Base-by-base conservation (phyloP, 108 stramenopile species). In the Seminavis robusta region DNA sequence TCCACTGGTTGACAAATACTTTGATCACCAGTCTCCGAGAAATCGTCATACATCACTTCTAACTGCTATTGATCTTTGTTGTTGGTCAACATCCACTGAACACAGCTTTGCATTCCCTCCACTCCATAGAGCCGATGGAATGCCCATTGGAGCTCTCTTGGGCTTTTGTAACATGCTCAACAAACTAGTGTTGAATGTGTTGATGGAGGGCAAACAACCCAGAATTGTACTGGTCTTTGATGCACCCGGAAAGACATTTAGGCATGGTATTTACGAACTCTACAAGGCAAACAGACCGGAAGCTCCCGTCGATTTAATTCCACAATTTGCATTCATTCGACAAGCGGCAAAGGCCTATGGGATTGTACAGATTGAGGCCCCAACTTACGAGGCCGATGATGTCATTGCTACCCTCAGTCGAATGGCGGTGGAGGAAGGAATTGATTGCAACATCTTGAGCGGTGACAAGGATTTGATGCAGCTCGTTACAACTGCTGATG, bases 401-500 rank as follows among this genome's bases (percentile, higher is more conserved):
- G 90, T 95, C 24, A 95, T 95, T 68, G 94, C 94, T 0, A 88
- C 88, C 0, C 37, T 95, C 21, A 56, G 82, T 2, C 66, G 54
- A n/a, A 68, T 61, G 56, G 90, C 84, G 2, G 32, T 73, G 2
- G 55, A 76, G 37, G 70, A 83, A 52, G 86, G 86, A 10, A 54
- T 85, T 3, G 70, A 83, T 44, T 80, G 82, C 0, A 64, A 85
- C 32, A 87, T 95, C 10, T 63, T 92, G 25, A 74, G 76, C 17
- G 88, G 86, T 6, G 94, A 95, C 57, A 95, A 95, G 69, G 94
- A 95, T 73, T 61, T 95, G 41, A 86, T 90, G 90, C 94, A 95
- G 56, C 71, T 95, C 20, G 69, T 95, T n/a, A 85, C 83, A 27
- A 45, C 29, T 38, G 30, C 43, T 33, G 27, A 42, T 10, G 16